Evolutionary conservation across 2,329 filamentous ascomycete species (phyloP).

Genomic region (Rugonectria rugulosa): DNA sequence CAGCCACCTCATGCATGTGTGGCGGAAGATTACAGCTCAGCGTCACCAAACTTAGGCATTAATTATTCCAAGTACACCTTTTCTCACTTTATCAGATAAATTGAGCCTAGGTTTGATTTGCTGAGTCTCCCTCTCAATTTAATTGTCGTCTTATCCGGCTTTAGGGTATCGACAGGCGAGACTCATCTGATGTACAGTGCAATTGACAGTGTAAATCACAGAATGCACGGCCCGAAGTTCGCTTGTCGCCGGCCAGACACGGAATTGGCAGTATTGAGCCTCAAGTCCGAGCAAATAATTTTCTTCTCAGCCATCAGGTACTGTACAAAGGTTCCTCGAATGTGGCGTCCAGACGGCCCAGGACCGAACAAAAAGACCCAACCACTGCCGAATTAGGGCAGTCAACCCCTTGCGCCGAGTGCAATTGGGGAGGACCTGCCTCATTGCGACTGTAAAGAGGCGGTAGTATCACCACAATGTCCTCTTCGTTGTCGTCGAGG

Average conservation of each 20-base stretch:
- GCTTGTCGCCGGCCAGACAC: conserved; percentile 36
- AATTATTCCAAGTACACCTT: no score
- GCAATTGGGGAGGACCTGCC: conserved; percentile 29
- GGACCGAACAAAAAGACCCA: conserved; percentile 25
- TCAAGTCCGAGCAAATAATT: conserved; percentile 29
- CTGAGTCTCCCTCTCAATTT: no score
- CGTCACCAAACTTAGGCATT: no score
- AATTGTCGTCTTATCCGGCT: no score
- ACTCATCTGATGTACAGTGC: conserved; percentile 11
- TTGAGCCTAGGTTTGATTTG: no score
- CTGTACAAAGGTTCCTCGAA: conserved; percentile 41
- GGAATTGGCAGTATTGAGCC: conserved; percentile 22
- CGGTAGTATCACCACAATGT: conserved; percentile 34
- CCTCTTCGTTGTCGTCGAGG: conserved; percentile 30
- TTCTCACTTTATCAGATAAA: no score
- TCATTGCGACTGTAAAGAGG: conserved; percentile 34
- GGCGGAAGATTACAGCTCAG: no score
- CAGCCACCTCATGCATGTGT: no score
- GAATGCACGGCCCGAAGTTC: conserved; percentile 32
- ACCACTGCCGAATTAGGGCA: conserved; percentile 8
- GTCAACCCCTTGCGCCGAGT: conserved; percentile 2
- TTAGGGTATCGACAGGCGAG: no score
- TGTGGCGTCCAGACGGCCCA: conserved; percentile 28
- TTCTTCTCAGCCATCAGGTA: conserved; percentile 21
- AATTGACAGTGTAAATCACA: no score